Evolutionary conservation across 2,329 filamentous ascomycete genomes (phyloP).

Genomic region (Fonsecaea nubica): DNA sequence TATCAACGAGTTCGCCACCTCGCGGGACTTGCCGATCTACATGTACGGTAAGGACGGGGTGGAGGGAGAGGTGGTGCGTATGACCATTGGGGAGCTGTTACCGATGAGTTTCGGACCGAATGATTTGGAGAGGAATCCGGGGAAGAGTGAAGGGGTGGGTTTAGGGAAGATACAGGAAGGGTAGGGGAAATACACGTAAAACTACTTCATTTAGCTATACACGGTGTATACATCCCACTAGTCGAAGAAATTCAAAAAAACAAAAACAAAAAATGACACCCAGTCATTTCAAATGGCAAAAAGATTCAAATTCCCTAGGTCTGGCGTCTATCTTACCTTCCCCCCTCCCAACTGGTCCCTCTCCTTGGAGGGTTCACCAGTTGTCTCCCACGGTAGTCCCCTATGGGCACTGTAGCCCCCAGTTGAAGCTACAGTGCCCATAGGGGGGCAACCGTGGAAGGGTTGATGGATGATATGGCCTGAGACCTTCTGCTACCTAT

Average conservation of each 20-base stretch:
- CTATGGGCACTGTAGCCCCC: not conserved
- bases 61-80: conserved; percentile 57
- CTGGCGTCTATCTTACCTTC: conserved; percentile 7
- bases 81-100: conserved; percentile 69
- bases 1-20: conserved; percentile 66
- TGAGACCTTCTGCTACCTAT: not conserved
- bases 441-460: not conserved
- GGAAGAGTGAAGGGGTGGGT: not conserved
- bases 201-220: too few relatives aligned
- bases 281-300: not conserved
- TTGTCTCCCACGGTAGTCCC: not conserved
- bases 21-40: conserved; percentile 74
- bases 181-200: not conserved
- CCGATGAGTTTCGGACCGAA: conserved; percentile 63
- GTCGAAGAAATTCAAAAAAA: too few relatives aligned
- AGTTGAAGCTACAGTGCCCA: not conserved
- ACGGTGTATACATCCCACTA: too few relatives aligned
- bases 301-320: not conserved
- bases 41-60: conserved; percentile 87
- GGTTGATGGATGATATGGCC: not conserved
- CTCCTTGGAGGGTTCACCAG: too few relatives aligned
- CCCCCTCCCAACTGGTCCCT: not conserved
- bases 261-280: not conserved
- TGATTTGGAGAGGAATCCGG: conserved; percentile 46
- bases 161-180: not conserved